Percentiles rank a stretch among this genome's conserved stretches.
These are phyloP conservation scores for Fusarium redolens DNA, from an alignment of 2,329 filamentous ascomycete species.

Conservation along the genomic window DNA sequence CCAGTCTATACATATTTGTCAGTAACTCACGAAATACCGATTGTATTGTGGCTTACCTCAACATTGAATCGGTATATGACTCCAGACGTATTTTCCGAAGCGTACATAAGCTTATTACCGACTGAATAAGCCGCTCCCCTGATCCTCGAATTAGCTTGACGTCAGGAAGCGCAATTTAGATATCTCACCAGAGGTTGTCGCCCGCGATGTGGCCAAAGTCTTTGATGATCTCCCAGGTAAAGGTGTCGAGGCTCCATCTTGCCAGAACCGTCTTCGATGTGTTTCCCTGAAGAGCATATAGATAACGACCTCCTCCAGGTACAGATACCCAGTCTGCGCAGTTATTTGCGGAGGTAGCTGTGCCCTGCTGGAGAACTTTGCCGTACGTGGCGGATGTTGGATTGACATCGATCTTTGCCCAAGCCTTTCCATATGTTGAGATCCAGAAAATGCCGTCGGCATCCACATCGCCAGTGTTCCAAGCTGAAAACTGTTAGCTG, in stretches of 20 bases:
- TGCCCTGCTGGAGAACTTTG: not conserved
- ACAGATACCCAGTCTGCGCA: conserved; percentile 7
- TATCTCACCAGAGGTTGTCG: not conserved
- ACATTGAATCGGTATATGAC: conserved; percentile 15
- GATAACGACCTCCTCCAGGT: not conserved
- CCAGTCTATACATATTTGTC: not conserved
- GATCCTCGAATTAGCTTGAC: not conserved
- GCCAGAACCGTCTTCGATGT: not conserved
- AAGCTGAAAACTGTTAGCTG: not conserved
- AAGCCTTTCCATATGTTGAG: not conserved
- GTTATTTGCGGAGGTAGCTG: not conserved
- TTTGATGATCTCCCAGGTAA: not conserved
- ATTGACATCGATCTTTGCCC: conserved; percentile 15
- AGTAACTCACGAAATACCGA: accelerated
- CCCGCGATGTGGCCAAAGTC: not conserved
- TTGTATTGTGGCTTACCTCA: not conserved
- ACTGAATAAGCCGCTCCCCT: conserved; percentile 18
- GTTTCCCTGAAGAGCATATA: not conserved
- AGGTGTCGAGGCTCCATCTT: conserved; percentile 5
- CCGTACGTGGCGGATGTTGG: conserved; percentile 5
- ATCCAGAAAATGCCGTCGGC: conserved; percentile 9
- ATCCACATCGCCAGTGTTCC: conserved; percentile 11
- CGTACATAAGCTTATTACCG: not conserved
- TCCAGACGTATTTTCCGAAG: conserved; percentile 13
- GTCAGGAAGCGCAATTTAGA: not conserved